phyloP scores from a whole-genome alignment of 805 yeast genomes.

The Barnettozyma vustinii region DNA sequence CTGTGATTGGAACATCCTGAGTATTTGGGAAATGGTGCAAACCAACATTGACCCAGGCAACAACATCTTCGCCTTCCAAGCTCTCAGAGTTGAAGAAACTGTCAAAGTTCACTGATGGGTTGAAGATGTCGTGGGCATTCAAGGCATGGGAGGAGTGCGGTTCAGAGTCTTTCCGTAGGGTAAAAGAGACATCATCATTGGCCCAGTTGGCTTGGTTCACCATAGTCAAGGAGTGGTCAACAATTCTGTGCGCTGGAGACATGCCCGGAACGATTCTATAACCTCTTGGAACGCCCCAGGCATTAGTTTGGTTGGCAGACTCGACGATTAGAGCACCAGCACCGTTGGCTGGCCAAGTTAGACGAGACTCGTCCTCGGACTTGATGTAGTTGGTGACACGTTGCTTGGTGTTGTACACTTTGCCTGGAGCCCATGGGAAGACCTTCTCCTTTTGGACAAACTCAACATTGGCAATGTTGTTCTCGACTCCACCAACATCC shows the following conservation, averaged over 20 bases:
- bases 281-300: conserved; percentile 26
- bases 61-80: conserved; percentile 25
- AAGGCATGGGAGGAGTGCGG: conserved; percentile 19
- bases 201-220: conserved; percentile 24
- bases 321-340: conserved; percentile 24
- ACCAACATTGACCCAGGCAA: conserved; percentile 26
- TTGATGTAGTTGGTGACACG: conserved; percentile 13
- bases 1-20: conserved; percentile 27
- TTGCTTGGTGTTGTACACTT: conserved; percentile 15
- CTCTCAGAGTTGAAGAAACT: conserved; percentile 23
- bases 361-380: conserved; percentile 15
- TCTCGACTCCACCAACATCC: conserved; percentile 24
- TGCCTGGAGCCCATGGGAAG: conserved; percentile 26
- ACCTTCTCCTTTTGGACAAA: conserved; percentile 14
- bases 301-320: conserved; percentile 19
- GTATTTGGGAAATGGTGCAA: conserved; percentile 27
- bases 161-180: conserved; percentile 25
- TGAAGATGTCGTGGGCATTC: conserved; percentile 20
- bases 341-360: conserved; percentile 20
- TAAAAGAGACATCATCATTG: conserved; percentile 18
- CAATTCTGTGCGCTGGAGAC: conserved; percentile 19
- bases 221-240: conserved; percentile 13
- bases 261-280: conserved; percentile 23
- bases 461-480: conserved; percentile 16
- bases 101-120: conserved; percentile 23